Evolutionary conservation across 805 yeast species (phyloP), one percentile per base, ranked within the genome.

Genomic region (Sugiyamaella boreocaroliniensis): DNA sequence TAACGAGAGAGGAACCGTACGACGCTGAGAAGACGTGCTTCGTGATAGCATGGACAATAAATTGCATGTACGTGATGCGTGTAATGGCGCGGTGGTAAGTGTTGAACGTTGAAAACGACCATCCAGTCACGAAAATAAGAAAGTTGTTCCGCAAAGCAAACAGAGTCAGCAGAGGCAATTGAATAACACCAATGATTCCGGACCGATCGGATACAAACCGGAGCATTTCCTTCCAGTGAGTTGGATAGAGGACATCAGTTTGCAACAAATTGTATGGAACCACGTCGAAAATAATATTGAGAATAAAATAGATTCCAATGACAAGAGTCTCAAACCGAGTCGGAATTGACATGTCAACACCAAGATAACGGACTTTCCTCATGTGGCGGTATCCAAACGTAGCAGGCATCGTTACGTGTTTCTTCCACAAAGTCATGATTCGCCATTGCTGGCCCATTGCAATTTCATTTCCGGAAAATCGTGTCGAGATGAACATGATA

Each of bases 101-200:
- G 45, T 81, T 71, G 62, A 80, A 83, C 19, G 83, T 72, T 0
- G 82, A 68, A 54, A 68, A 76, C 14, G 71, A 70, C 83, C 85
- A 79, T 22, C 83, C 77, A 0, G 87, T 79, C 15, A 78, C 15
- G 78, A 79, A 78, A 55, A 76, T 81, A 53, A 83, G 64, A 47
- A 83, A 64, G 61, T 82, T 83, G 65, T 83, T 83, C 59, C 87
- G 69, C 43, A 85, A 80, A 1, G 86, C 82, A 62, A 82, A 81
- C 48, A 81, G 65, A 32, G 80, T 69, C 45, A 81, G 56, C 45
- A 80, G 64, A 2, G 88, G 87, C 40, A 75, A 44, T 54, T 71
- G 66, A 68, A 75, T 65, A n/a, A 75, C 71, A 2, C 73, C 64
- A 45, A 80, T 61, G 26, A 81, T 73, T 1, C 81, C 85, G 1